phyloP scores from a whole-genome alignment of 306 rosid genomes.

The Quercus robur region DNA sequence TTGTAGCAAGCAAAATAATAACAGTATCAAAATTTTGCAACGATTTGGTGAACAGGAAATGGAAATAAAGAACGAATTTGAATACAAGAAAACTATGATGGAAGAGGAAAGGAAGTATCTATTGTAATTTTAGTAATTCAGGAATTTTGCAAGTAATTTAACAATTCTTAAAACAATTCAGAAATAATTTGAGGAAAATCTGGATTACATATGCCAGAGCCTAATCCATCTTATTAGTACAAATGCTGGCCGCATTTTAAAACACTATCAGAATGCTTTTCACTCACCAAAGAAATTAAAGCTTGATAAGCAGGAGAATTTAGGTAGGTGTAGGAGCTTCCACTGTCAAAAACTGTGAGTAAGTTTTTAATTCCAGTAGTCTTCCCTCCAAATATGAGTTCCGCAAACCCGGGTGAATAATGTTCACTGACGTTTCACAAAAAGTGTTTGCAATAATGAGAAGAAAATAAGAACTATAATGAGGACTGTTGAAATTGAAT shows the following conservation, averaged over 20 bases:
- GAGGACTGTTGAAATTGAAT: not conserved
- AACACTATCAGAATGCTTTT: conserved; percentile 14
- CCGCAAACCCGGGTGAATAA: conserved; percentile 80
- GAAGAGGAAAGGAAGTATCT: no score
- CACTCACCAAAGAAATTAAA: conserved; percentile 60
- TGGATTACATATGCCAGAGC: no score
- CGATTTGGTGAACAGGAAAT: not conserved
- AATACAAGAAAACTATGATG: no score
- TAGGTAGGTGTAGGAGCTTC: conserved; percentile 82
- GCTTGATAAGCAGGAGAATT: conserved; percentile 60
- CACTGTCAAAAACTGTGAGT: conserved; percentile 66
- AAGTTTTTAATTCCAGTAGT: conserved; percentile 45
- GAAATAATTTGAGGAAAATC: no score
- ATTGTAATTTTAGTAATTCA: no score
- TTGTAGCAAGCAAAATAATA: not conserved
- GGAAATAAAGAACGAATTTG: not conserved
- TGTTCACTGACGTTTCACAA: conserved; percentile 58
- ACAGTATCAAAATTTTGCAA: not conserved
- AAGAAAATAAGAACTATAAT: not conserved
- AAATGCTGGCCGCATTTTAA: no score
- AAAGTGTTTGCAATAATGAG: conserved; percentile 1
- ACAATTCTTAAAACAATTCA: no score
- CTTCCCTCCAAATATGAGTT: conserved; percentile 63
- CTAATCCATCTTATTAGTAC: no score
- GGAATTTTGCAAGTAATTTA: no score